Evolutionary conservation across 2,329 filamentous ascomycete genomes (phyloP).

Genomic region (Cladosporium sphaerospermum): DNA sequence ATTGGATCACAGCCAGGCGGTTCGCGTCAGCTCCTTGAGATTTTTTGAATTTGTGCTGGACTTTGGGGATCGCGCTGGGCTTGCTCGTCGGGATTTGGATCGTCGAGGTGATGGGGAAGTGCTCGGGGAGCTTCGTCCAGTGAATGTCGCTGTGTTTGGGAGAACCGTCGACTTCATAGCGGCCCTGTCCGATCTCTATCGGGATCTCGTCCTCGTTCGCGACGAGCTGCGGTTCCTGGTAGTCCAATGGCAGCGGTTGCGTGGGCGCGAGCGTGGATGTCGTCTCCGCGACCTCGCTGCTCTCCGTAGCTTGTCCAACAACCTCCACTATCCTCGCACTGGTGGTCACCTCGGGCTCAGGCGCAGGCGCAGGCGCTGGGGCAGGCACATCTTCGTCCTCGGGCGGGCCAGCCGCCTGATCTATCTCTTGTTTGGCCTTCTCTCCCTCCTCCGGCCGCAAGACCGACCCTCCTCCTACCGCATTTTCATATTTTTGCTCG

Average conservation of each 20-base stretch:
- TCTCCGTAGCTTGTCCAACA: not conserved
- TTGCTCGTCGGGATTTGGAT: constrained; percentile 69
- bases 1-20: constrained; percentile 62
- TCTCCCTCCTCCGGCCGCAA: constrained; percentile 1
- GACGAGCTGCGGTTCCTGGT: not conserved
- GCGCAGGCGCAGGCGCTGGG: not conserved
- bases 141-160: constrained; percentile 41
- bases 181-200: constrained; percentile 6
- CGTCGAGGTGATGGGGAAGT: constrained; percentile 70
- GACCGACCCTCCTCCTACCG: constrained; percentile 8
- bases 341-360: not conserved
- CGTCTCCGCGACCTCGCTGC: not conserved
- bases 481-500: constrained; percentile 10
- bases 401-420: constrained; percentile 9
- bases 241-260: constrained; percentile 3
- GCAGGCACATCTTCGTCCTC: not conserved
- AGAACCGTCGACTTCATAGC: constrained; percentile 3
- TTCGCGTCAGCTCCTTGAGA: constrained; percentile 54
- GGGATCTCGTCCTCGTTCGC: constrained; percentile 3
- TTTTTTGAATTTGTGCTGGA: constrained; percentile 66
- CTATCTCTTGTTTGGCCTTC: not conserved
- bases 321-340: not conserved
- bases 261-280: constrained; percentile 1
- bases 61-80: constrained; percentile 63
- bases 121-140: constrained; percentile 63